Conservation (phyloP, 2,329 filamentous ascomycete genomes). For the Aspergillus pseudotamarii region DNA sequence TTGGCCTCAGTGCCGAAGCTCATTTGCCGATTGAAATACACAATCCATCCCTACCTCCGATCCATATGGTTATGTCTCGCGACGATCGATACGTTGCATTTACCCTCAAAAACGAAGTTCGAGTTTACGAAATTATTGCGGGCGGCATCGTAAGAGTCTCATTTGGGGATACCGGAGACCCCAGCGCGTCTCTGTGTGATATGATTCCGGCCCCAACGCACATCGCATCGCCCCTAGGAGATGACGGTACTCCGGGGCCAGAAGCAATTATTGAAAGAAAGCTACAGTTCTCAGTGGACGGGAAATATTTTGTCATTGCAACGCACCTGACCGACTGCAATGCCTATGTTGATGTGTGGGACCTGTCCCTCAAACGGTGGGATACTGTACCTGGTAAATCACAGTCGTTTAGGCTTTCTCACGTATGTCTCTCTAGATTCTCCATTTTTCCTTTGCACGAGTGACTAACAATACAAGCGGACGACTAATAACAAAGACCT, state of each 20-base stretch:
- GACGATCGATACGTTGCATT: conserved; percentile 27
- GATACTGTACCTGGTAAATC: conserved; percentile 18
- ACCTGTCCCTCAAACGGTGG: conserved; percentile 23
- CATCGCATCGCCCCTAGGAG: neutral
- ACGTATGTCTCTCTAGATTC: conserved; percentile 13
- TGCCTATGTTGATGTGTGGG: conserved; percentile 26
- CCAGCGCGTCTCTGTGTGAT: neutral
- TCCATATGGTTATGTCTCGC: conserved; percentile 26
- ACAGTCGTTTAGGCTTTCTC: conserved; percentile 22
- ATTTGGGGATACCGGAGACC: conserved; percentile 5
- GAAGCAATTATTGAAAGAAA: conserved; percentile 33
- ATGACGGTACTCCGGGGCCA: conserved; percentile 13
- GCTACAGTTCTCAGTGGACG: conserved; percentile 38
- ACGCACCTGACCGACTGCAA: conserved; percentile 36
- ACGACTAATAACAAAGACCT: conserved; percentile 39
- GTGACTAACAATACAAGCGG: conserved; percentile 25
- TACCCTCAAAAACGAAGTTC: conserved; percentile 23
- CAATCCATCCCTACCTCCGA: conserved; percentile 15
- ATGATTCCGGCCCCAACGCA: neutral
- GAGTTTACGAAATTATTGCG: conserved; percentile 23
- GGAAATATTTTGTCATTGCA: conserved; percentile 34
- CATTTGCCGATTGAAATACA: conserved; percentile 33
- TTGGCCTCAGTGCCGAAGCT: conserved; percentile 23
- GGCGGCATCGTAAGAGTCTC: conserved; percentile 18
- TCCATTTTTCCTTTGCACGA: neutral